Percentiles rank a stretch among this genome's conserved stretches.
Evolutionary conservation across 176 grass and related monocot genomes (phyloP).

Genomic region (Pontederia crassipes): DNA sequence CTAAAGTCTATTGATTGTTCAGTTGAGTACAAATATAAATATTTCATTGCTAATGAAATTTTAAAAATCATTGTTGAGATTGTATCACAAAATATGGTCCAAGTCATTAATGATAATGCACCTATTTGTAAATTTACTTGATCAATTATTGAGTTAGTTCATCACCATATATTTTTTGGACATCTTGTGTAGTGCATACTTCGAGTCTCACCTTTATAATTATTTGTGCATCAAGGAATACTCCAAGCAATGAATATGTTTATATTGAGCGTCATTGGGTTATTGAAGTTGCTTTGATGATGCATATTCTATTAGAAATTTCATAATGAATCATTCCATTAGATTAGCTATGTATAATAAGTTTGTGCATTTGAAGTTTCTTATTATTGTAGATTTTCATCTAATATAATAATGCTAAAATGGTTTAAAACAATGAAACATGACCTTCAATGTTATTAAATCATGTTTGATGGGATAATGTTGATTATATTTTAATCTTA

Average conservation of each 20-base stretch:
- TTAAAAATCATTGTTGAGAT: background rate
- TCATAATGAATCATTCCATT: background rate
- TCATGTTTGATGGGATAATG: slow-evolving; percentile 12
- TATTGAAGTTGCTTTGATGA: background rate
- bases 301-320: slow-evolving; percentile 6
- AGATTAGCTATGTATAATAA: no score
- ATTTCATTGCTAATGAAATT: no score
- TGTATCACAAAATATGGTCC: slow-evolving; percentile 10
- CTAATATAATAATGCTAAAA: slow-evolving; percentile 6
- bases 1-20: no score
- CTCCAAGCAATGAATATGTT: background rate
- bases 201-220: background rate
- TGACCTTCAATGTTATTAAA: background rate
- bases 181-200: background rate
- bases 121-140: no score
- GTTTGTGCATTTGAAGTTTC: background rate
- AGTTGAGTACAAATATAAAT: no score
- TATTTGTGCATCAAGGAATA: background rate
- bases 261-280: slow-evolving; percentile 5
- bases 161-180: background rate
- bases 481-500: slow-evolving; percentile 19
- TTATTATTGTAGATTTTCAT: slow-evolving; percentile 12
- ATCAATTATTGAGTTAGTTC: no score
- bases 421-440: no score
- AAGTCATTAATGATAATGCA: slow-evolving; percentile 4